Conservation (phyloP, 2,329 filamentous ascomycete genomes). For the Fusarium domesticum region DNA sequence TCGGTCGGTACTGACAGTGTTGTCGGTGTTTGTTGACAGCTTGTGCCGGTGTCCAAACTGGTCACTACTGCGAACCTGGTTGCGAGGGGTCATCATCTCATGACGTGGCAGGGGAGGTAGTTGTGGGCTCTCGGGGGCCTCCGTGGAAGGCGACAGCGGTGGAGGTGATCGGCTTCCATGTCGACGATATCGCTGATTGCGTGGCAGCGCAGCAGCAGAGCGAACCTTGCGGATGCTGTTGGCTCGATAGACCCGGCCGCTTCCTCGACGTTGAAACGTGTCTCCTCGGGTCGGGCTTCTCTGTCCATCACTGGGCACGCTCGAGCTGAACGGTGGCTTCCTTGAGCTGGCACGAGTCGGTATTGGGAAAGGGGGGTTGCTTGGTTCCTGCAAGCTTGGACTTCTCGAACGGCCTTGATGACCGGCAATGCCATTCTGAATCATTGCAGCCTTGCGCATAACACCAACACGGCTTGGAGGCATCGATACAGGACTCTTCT, state of each 20-base stretch:
- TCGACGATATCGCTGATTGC: constrained; percentile 48
- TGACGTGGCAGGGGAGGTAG: constrained; percentile 73
- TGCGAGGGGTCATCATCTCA: constrained; percentile 62
- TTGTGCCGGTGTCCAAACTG: constrained; percentile 54
- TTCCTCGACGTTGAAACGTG: constrained; percentile 54
- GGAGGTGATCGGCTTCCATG: constrained; percentile 60
- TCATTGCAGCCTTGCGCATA: constrained; percentile 76
- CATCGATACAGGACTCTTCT: constrained; percentile 38
- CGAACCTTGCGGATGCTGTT: constrained; percentile 77
- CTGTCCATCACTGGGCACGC: constrained; percentile 67
- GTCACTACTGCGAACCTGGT: constrained; percentile 39
- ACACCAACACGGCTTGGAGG: constrained; percentile 51
- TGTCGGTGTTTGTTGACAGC: constrained; percentile 57
- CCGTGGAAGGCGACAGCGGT: constrained; percentile 64
- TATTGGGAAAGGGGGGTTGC: constrained; percentile 83
- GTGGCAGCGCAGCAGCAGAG: constrained; percentile 72
- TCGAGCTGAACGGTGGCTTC: constrained; percentile 63
- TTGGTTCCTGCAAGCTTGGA: constrained; percentile 59
- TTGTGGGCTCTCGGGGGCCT: constrained; percentile 65
- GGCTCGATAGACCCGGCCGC: constrained; percentile 48
- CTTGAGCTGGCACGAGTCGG: constrained; percentile 85
- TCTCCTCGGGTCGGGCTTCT: constrained; percentile 68
- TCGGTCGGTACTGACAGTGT: constrained; percentile 43
- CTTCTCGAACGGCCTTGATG: constrained; percentile 64
- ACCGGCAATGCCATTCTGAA: constrained; percentile 71